Evolutionary conservation across 768 basidiomycete genomes (phyloP), one percentile per base, ranked within the genome.

Genomic region (Rhodosporidiobolus odoratus): DNA sequence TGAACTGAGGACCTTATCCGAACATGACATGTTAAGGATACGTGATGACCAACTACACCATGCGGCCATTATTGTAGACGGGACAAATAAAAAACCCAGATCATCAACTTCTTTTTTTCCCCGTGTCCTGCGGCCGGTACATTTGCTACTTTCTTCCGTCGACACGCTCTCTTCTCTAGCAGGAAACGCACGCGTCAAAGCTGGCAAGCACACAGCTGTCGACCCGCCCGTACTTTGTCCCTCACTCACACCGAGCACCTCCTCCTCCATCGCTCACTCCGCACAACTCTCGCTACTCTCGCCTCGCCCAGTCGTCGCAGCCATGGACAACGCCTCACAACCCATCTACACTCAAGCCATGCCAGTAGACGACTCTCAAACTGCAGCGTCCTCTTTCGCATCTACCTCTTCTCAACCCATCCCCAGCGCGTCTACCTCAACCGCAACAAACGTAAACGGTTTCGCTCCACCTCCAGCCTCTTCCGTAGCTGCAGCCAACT

Each of bases 41-140:
- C 60, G 60, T 61, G 60, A 61, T 61, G 60, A 61, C 60, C 60
- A 48, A 61, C 60, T 61, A 61, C 60, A 61, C 60, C 60, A 61
- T 61, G 60, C 60, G 50, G 50, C 60, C 60, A 38, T 38, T 38
- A n/a, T n/a, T n/a, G n/a, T n/a, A n/a, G n/a, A n/a, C n/a, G n/a
- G n/a, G n/a, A n/a, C n/a, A n/a, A n/a, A n/a, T n/a, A n/a, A n/a
- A n/a, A n/a, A n/a, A n/a, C n/a, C n/a, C n/a, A n/a, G n/a, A n/a
- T n/a, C n/a, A n/a, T n/a, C n/a, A n/a, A n/a, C n/a, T n/a, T n/a
- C n/a, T n/a, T n/a, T n/a, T n/a, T n/a, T n/a, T n/a, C n/a, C n/a
- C n/a, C n/a, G n/a, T n/a, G n/a, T n/a, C n/a, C n/a, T n/a, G n/a
- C n/a, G n/a, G n/a, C n/a, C n/a, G n/a, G n/a, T n/a, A n/a, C n/a